Evolutionary conservation across 768 basidiomycete species (phyloP).

Genomic region (Chiua virens): DNA sequence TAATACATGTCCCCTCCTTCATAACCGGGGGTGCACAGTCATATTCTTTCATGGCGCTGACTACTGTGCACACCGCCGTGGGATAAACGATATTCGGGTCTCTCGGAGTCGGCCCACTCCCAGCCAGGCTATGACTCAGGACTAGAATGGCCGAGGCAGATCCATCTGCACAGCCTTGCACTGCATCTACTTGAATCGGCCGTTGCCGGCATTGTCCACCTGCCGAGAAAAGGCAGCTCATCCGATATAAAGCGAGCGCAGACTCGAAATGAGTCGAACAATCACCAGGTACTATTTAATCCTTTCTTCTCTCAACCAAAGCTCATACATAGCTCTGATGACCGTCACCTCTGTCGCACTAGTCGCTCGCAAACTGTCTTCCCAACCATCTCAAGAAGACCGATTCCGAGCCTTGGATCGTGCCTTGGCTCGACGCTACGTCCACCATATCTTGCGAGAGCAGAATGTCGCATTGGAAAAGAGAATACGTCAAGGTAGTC

Average conservation of each 20-base stretch:
- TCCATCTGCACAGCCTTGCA: slow-evolving; percentile 2
- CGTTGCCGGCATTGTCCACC: too few relatives aligned
- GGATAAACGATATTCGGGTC: too few relatives aligned
- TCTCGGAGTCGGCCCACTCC: too few relatives aligned
- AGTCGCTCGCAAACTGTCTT: slow-evolving; percentile 28
- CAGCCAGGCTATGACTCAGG: neutral
- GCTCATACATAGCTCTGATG: slow-evolving; percentile 15
- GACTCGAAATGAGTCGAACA: neutral
- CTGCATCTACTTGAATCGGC: too few relatives aligned
- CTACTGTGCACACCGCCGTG: too few relatives aligned
- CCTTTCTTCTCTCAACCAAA: neutral
- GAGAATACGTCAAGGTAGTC: slow-evolving; percentile 24
- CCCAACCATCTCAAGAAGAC: slow-evolving; percentile 23
- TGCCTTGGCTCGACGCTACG: slow-evolving; percentile 31
- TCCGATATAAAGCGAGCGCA: too few relatives aligned
- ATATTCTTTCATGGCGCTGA: too few relatives aligned
- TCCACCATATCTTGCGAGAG: slow-evolving; percentile 22
- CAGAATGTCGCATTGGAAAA: slow-evolving; percentile 18
- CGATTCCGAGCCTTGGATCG: slow-evolving; percentile 32
- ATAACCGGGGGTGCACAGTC: too few relatives aligned
- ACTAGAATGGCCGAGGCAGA: neutral
- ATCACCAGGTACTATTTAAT: neutral
- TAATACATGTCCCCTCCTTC: too few relatives aligned
- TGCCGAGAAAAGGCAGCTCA: too few relatives aligned
- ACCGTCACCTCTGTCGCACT: slow-evolving; percentile 18